Conservation (phyloP, 805 yeast species). For the Citeromyces nyonsensis region DNA sequence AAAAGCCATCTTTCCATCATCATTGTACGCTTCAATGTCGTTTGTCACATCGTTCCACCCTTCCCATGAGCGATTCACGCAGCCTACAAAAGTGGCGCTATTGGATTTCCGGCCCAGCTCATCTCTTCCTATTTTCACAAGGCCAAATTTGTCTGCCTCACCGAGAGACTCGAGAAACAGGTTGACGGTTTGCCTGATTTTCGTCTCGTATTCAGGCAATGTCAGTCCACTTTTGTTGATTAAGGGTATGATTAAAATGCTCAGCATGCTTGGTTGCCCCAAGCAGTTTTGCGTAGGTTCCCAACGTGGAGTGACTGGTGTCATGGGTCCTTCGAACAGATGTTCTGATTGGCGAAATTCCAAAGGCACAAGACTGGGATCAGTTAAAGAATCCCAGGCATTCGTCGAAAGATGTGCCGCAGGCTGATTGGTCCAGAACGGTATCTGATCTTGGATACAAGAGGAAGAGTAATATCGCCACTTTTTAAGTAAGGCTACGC, state of each 20-base stretch:
- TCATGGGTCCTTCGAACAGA: too few relatives aligned
- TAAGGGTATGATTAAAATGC: too few relatives aligned
- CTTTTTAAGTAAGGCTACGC: not conserved
- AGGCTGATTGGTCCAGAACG: not conserved
- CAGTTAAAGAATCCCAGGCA: slow-evolving; percentile 1
- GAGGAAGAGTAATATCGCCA: not conserved
- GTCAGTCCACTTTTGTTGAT: too few relatives aligned
- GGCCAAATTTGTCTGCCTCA: slow-evolving; percentile 2
- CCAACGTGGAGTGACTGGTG: too few relatives aligned
- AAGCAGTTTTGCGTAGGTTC: too few relatives aligned
- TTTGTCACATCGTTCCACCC: slow-evolving; percentile 3
- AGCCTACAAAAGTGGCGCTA: slow-evolving; percentile 2
- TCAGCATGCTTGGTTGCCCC: too few relatives aligned
- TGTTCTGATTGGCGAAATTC: too few relatives aligned
- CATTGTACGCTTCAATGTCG: slow-evolving; percentile 1
- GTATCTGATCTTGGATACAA: not conserved
- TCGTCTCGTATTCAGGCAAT: too few relatives aligned
- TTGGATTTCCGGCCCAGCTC: not conserved
- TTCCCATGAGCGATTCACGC: slow-evolving; percentile 1
- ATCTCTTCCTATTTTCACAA: slow-evolving; percentile 3
- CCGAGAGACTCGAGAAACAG: not conserved
- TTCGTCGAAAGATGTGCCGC: not conserved
- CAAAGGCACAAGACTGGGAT: not conserved
- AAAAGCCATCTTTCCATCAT: not conserved
- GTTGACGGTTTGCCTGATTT: too few relatives aligned